Percentiles rank a stretch among this genome's conserved stretches.
Conservation (phyloP, 2,329 filamentous ascomycete genomes). For the Parascedosporium putredinis region DNA sequence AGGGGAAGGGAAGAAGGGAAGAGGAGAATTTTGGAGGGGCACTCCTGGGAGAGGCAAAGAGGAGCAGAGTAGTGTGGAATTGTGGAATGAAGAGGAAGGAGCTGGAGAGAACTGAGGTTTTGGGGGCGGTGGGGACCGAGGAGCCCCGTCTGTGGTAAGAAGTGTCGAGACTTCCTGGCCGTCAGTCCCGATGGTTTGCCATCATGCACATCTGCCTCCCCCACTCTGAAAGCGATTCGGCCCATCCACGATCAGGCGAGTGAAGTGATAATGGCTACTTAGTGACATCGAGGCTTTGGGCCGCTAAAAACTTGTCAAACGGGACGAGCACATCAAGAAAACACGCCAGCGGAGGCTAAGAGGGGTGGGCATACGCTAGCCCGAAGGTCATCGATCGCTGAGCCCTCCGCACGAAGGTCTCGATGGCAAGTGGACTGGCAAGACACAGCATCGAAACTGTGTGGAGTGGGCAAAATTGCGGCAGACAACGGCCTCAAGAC, state of each 20-base stretch:
- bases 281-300: not conserved
- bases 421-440: not conserved
- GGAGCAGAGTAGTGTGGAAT: not conserved
- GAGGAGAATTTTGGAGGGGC: not conserved
- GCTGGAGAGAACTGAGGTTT: not conserved
- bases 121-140: not conserved
- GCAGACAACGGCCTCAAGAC: not conserved
- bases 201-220: conserved; percentile 1
- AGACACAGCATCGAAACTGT: not conserved
- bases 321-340: not conserved
- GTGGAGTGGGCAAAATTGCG: not conserved
- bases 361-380: not conserved
- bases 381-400: not conserved
- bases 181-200: not conserved
- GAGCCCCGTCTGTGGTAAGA: not conserved
- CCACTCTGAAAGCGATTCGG: not conserved
- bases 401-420: not conserved
- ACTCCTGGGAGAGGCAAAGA: not conserved
- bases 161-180: not conserved
- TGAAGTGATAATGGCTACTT: not conserved
- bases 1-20: not conserved
- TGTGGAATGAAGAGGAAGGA: not conserved
- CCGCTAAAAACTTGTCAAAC: conserved; percentile 4
- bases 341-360: not conserved
- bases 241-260: not conserved